Percentiles rank a stretch among this genome's conserved stretches.
phyloP scores from a whole-genome alignment of 1,284 basidiomycete species.

The Malassezia caprae region DNA sequence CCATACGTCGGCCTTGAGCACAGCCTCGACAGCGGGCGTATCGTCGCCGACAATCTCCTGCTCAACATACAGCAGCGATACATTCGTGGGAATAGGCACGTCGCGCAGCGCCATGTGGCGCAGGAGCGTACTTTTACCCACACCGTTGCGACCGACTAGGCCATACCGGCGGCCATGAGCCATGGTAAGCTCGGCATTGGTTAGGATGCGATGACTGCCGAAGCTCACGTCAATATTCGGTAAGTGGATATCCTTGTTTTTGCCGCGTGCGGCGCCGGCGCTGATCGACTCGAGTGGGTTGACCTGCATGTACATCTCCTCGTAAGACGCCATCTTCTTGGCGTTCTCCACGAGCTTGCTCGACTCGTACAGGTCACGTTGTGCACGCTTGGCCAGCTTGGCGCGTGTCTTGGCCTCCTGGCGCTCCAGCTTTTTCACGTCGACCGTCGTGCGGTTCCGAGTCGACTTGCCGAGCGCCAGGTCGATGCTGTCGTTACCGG shows the following conservation, averaged over 20 bases:
- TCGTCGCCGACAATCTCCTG: conserved; percentile 84
- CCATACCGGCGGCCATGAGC: conserved; percentile 47
- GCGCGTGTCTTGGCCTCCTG: conserved; percentile 96
- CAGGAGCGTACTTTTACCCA: conserved; percentile 90
- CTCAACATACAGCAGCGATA: conserved; percentile 94
- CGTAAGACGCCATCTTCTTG: conserved; percentile 85
- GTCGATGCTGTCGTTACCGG: conserved; percentile 48
- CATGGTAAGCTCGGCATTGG: conserved; percentile 49
- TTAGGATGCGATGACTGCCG: conserved; percentile 83
- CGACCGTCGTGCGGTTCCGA: conserved; percentile 88
- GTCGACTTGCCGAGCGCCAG: conserved; percentile 88
- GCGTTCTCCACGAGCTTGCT: conserved; percentile 87
- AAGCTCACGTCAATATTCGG: conserved; percentile 68
- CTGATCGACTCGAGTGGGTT: conserved; percentile 80
- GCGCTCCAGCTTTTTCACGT: conserved; percentile 95
- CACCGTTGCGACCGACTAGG: conserved; percentile 62
- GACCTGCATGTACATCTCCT: conserved; percentile 98
- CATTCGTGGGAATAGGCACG: conserved; percentile 65
- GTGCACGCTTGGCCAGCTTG: conserved; percentile 89
- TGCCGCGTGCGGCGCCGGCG: conserved; percentile 58
- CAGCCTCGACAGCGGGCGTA: conserved; percentile 79
- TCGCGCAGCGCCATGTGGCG: conserved; percentile 91
- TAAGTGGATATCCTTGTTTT: conserved; percentile 70
- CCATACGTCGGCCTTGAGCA: conserved; percentile 59
- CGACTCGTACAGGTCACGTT: conserved; percentile 76